These are phyloP conservation scores for Penicillium hesseltinei DNA, from an alignment of 2,329 filamentous ascomycete species.

Conservation along the genomic window DNA sequence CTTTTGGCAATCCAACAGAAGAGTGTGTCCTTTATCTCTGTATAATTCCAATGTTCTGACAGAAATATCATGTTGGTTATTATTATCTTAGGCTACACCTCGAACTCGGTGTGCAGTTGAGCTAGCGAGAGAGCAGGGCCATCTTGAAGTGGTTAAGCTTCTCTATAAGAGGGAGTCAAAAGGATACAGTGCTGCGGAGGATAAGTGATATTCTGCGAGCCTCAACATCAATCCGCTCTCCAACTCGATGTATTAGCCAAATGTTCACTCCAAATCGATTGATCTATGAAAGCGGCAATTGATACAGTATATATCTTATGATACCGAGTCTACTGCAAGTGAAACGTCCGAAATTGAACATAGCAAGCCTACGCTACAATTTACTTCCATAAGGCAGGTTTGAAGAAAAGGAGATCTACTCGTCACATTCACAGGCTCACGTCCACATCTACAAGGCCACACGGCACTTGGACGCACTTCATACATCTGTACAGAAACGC, in stretches of 20 bases:
- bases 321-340: not conserved
- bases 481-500: conserved; percentile 21
- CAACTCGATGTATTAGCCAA: not conserved
- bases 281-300: not conserved
- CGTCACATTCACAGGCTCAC: conserved; percentile 18
- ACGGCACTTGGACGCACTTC: conserved; percentile 5
- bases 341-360: not conserved
- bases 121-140: not conserved
- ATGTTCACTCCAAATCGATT: not conserved
- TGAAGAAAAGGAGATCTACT: conserved; percentile 15
- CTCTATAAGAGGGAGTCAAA: not conserved
- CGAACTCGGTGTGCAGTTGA: not conserved
- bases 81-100: not conserved
- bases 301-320: not conserved
- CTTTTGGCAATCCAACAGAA: conserved; percentile 3
- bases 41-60: not conserved
- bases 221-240: not conserved
- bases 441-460: conserved; percentile 8
- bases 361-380: not conserved
- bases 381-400: not conserved
- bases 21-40: not conserved
- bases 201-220: not conserved
- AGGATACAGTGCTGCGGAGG: not conserved
- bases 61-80: not conserved
- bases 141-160: not conserved